These are phyloP conservation scores for Spathaspora girioi DNA, from an alignment of 805 yeast genomes.

Conservation along the genomic window DNA sequence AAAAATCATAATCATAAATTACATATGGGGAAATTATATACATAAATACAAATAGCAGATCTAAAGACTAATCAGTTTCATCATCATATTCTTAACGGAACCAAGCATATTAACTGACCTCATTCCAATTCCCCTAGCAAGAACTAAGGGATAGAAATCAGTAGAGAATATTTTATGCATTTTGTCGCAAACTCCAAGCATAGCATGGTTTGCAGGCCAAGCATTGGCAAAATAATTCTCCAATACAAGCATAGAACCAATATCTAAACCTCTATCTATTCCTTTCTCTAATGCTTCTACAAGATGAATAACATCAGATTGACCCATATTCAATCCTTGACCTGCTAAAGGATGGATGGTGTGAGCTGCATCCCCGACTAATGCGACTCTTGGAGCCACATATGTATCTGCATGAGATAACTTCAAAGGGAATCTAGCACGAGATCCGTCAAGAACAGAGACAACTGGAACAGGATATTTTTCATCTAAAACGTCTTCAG, in stretches of 20 bases:
- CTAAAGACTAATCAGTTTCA: slow-evolving; percentile 36
- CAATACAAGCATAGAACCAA: slow-evolving; percentile 75
- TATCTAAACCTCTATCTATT: slow-evolving; percentile 74
- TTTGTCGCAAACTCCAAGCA: slow-evolving; percentile 88
- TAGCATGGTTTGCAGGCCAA: slow-evolving; percentile 72
- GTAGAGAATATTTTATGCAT: slow-evolving; percentile 82
- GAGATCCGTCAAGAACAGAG: slow-evolving; percentile 54
- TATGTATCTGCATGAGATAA: slow-evolving; percentile 90
- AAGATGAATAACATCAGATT: slow-evolving; percentile 77
- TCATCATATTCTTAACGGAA: slow-evolving; percentile 66
- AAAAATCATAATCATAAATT: slow-evolving; percentile 1
- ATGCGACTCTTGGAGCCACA: slow-evolving; percentile 76
- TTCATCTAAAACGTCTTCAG: slow-evolving; percentile 49
- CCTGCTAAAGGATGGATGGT: slow-evolving; percentile 97
- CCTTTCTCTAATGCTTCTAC: slow-evolving; percentile 70
- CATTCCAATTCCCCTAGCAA: slow-evolving; percentile 72
- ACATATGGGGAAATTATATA: neutral
- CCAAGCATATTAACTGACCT: slow-evolving; percentile 60
- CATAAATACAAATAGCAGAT: neutral
- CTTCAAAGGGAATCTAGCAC: slow-evolving; percentile 87
- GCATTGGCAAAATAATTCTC: slow-evolving; percentile 87
- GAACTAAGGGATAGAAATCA: slow-evolving; percentile 69
- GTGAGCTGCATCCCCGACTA: slow-evolving; percentile 98
- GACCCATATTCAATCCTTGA: slow-evolving; percentile 98
- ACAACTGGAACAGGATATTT: slow-evolving; percentile 64